These are phyloP conservation scores for Camellia sinensis DNA, from an alignment of 148 eudicot species.

Conservation along the genomic window DNA sequence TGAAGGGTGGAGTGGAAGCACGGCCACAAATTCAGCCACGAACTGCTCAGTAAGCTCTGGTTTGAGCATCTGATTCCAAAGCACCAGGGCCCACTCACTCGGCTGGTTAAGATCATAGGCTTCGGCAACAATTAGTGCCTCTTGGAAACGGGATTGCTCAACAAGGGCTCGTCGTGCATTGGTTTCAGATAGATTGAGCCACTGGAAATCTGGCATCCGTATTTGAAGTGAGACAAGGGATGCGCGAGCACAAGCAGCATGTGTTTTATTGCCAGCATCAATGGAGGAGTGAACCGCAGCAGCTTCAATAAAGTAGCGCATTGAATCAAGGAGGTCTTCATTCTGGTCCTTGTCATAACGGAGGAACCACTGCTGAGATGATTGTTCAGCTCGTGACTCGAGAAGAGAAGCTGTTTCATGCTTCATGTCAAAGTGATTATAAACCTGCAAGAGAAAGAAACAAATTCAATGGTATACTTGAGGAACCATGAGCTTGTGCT, in stretches of 20 bases:
- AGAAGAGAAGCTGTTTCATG: slow-evolving; percentile 85
- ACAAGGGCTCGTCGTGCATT: slow-evolving; percentile 79
- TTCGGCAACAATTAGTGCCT: slow-evolving; percentile 94
- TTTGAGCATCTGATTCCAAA: slow-evolving; percentile 93
- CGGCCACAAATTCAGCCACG: slow-evolving; percentile 90
- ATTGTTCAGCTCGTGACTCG: slow-evolving; percentile 77
- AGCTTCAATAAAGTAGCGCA: slow-evolving; percentile 87
- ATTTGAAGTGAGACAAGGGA: slow-evolving; percentile 93
- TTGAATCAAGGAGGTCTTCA: slow-evolving; percentile 89
- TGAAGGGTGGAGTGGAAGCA: slow-evolving; percentile 75
- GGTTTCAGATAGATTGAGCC: slow-evolving; percentile 86
- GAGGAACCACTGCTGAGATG: slow-evolving; percentile 66
- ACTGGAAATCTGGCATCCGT: slow-evolving; percentile 87
- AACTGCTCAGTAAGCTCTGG: slow-evolving; percentile 86
- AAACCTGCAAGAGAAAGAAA: slow-evolving; percentile 55
- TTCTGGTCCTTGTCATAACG: slow-evolving; percentile 82
- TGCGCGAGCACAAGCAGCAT: slow-evolving; percentile 79
- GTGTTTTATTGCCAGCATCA: slow-evolving; percentile 92
- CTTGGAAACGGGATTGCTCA: slow-evolving; percentile 90
- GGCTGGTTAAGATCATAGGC: slow-evolving; percentile 93
- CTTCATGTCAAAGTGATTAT: slow-evolving; percentile 94
- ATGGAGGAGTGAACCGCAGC: slow-evolving; percentile 95
- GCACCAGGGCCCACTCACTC: slow-evolving; percentile 92
- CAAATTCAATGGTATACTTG: neutral
- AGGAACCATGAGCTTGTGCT: neutral